A percentile compares a stretch with the other conserved stretches of the same genome.
Evolutionary conservation across 352 stramenopile species (phyloP).

Genomic region (Globisporangium alternatum): DNA sequence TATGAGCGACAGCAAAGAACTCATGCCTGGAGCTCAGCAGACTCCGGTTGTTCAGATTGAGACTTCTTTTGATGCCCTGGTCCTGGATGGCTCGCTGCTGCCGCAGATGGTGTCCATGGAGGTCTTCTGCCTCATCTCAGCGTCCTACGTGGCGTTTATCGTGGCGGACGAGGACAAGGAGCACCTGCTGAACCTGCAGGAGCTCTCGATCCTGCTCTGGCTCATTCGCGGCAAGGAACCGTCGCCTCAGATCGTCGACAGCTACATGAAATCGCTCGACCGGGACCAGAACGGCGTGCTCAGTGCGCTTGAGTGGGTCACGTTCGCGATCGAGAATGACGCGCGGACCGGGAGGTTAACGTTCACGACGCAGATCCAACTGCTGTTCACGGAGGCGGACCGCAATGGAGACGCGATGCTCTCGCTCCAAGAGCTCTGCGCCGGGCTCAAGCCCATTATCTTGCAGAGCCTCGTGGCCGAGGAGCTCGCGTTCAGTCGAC

Average conservation of each 20-base stretch:
- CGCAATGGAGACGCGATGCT: slow-evolving; percentile 54
- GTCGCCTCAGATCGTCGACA: slow-evolving; percentile 27
- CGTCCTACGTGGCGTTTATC: slow-evolving; percentile 60
- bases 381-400: slow-evolving; percentile 55
- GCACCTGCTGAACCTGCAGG: slow-evolving; percentile 47
- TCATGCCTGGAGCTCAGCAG: background rate
- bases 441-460: slow-evolving; percentile 41
- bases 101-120: slow-evolving; percentile 41
- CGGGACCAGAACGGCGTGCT: slow-evolving; percentile 44
- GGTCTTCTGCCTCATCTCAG: slow-evolving; percentile 57
- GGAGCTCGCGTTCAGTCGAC: background rate
- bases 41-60: background rate
- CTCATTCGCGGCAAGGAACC: slow-evolving; percentile 68
- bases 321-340: slow-evolving; percentile 57
- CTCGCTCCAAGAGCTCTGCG: slow-evolving; percentile 48
- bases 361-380: slow-evolving; percentile 48
- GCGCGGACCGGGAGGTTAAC: slow-evolving; percentile 33
- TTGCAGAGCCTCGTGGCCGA: slow-evolving; percentile 21
- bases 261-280: slow-evolving; percentile 66
- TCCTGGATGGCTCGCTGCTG: slow-evolving; percentile 1
- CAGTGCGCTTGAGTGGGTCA: slow-evolving; percentile 65
- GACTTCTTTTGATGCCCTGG: background rate
- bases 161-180: slow-evolving; percentile 59
- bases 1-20: background rate
- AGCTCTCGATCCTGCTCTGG: slow-evolving; percentile 66